These are phyloP conservation scores for Salix dunnii DNA, from an alignment of 345 rosid genomes.

Conservation along the genomic window DNA sequence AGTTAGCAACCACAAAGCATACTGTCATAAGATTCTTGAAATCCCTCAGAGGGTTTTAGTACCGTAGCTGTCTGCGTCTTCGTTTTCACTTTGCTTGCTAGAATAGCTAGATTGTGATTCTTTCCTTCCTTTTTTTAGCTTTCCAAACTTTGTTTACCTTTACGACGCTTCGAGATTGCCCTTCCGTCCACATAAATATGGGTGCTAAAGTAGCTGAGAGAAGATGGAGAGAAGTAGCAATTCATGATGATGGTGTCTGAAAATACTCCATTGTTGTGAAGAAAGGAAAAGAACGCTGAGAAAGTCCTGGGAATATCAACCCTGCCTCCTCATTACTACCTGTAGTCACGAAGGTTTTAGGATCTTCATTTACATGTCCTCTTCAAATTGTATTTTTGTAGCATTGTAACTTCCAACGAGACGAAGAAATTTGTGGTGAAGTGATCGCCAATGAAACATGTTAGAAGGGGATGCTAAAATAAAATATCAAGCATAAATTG, in stretches of 20 bases:
- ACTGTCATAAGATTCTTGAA: constrained; percentile 26
- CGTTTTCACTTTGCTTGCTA: constrained; percentile 45
- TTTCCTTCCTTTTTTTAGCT: constrained; percentile 19
- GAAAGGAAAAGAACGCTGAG: constrained; percentile 11
- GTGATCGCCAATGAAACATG: neutral
- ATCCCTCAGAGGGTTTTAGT: neutral
- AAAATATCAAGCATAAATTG: neutral
- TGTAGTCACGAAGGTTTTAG: neutral
- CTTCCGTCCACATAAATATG: neutral
- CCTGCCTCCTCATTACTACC: neutral
- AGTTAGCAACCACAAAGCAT: neutral
- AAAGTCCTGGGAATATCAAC: constrained; percentile 18
- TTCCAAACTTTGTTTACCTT: neutral
- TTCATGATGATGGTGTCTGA: neutral
- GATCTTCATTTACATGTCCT: neutral
- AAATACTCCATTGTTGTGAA: neutral
- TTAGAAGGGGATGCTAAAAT: neutral
- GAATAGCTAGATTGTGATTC: constrained; percentile 15
- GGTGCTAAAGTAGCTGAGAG: neutral
- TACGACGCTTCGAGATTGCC: neutral
- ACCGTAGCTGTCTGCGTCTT: constrained; percentile 27
- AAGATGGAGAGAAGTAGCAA: neutral
- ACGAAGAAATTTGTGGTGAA: neutral
- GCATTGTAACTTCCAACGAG: neutral
- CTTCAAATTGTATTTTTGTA: neutral